These are phyloP conservation scores for Castanea sativa DNA, from an alignment of 306 rosid genomes.

Conservation along the genomic window DNA sequence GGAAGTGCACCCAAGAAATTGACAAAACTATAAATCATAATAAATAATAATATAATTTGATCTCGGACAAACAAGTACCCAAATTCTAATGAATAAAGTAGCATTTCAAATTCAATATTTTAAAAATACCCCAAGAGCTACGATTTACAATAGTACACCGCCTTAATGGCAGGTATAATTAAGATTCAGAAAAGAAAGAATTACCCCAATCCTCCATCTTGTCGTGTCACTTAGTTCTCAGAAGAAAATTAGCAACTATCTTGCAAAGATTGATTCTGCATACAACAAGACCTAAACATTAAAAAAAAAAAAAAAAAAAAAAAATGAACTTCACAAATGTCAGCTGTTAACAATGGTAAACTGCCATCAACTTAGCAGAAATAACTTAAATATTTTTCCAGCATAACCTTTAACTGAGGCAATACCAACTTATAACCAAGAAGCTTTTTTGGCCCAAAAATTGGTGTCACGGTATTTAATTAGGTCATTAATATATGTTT, in stretches of 20 bases:
- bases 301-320: not conserved
- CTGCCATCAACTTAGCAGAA: not conserved
- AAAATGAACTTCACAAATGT: not conserved
- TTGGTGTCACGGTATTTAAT: not conserved
- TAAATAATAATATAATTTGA: not conserved
- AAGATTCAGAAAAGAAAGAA: slow-evolving; percentile 1
- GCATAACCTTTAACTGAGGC: not conserved
- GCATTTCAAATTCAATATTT: not conserved
- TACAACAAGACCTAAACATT: not conserved
- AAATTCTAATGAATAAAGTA: not conserved
- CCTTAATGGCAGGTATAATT: not conserved
- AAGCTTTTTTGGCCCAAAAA: not conserved
- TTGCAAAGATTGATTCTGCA: not conserved
- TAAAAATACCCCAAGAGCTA: not conserved
- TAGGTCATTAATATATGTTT: not conserved
- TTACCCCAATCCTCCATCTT: slow-evolving; percentile 85
- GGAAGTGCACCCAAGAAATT: not conserved
- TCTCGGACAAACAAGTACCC: not conserved
- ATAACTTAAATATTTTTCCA: not conserved
- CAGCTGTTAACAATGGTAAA: not conserved
- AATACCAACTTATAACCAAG: not conserved
- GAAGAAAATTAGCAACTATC: not conserved
- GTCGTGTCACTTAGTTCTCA: slow-evolving; percentile 5
- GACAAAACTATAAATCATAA: not conserved
- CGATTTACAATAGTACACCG: not conserved